A percentile compares a stretch with the other conserved stretches of the same genome.
Conservation (phyloP, 2,329 filamentous ascomycete genomes). For the Magnaporthales sp. region DNA sequence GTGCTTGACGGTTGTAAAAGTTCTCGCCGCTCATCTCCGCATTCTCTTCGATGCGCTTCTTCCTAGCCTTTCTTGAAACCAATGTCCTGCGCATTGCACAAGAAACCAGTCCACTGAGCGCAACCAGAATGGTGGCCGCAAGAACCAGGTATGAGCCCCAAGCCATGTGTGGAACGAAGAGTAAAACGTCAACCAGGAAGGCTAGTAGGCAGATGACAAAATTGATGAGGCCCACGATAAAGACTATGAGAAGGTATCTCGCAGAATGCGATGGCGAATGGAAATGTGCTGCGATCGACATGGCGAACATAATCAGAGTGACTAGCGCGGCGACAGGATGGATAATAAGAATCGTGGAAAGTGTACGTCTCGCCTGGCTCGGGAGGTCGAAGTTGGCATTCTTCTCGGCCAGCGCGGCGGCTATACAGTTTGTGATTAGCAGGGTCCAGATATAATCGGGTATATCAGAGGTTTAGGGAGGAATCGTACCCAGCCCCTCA, state of each 20-base stretch:
- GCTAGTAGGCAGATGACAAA: constrained; percentile 76
- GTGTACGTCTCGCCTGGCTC: constrained; percentile 41
- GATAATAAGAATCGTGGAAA: constrained; percentile 86
- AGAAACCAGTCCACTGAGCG: constrained; percentile 73
- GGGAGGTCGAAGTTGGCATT: constrained; percentile 47
- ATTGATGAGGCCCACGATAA: constrained; percentile 80
- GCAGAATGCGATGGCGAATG: constrained; percentile 84
- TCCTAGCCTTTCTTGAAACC: constrained; percentile 85
- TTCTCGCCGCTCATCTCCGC: constrained; percentile 96
- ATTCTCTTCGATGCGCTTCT: constrained; percentile 85
- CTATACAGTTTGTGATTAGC: neutral
- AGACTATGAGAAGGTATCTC: constrained; percentile 73
- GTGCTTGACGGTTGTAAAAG: constrained; percentile 67
- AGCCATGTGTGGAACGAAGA: constrained; percentile 88
- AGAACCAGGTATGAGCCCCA: constrained; percentile 95
- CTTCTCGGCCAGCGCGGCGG: constrained; percentile 14
- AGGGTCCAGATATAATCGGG: constrained; percentile 14
- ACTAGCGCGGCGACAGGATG: constrained; percentile 86
- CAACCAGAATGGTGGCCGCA: constrained; percentile 77
- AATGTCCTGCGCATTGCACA: constrained; percentile 93
- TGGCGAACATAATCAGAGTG: constrained; percentile 72
- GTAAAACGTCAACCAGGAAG: constrained; percentile 85
- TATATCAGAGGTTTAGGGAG: neutral
- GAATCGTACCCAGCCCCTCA: constrained; percentile 30
- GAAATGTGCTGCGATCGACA: constrained; percentile 76